Conservation (phyloP, 179 eudicot genomes). For the Drosera spatulata region DNA sequence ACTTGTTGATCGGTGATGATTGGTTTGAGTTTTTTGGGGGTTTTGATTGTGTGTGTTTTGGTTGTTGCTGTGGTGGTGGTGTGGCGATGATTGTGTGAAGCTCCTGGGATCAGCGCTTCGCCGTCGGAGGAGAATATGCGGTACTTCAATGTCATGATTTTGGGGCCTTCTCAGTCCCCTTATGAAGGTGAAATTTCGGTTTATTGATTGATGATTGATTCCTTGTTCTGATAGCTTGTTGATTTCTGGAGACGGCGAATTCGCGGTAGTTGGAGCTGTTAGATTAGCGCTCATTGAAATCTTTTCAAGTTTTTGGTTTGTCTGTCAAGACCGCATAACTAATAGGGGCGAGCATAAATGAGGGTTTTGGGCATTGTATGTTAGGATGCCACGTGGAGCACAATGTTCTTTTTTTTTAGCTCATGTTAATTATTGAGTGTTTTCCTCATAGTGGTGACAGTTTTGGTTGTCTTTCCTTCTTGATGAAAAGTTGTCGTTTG, state of each 20-base stretch:
- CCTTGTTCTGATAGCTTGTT: too few species aligned
- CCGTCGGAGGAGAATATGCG: too few species aligned
- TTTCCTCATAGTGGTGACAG: background rate
- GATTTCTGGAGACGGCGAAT: background rate
- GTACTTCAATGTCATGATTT: conserved; percentile 61
- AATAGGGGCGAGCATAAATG: too few species aligned
- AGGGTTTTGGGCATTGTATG: too few species aligned
- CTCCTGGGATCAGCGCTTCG: conserved; percentile 71
- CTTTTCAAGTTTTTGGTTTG: too few species aligned
- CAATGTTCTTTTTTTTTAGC: too few species aligned
- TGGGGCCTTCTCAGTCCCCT: conserved; percentile 68
- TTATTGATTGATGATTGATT: background rate
- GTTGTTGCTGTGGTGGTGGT: background rate
- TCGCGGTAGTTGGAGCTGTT: background rate
- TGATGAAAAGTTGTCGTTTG: background rate
- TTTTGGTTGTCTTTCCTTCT: too few species aligned
- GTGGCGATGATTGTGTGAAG: conserved; percentile 24
- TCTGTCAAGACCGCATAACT: too few species aligned
- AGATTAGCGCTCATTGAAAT: too few species aligned
- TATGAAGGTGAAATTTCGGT: conserved; percentile 48
- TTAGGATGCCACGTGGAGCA: too few species aligned
- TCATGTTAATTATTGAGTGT: background rate
- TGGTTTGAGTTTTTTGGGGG: background rate
- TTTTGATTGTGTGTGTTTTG: conserved; percentile 1
- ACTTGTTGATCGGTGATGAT: too few species aligned